Conservation (phyloP, 148 eudicot genomes). For the Nyssa sinensis region DNA sequence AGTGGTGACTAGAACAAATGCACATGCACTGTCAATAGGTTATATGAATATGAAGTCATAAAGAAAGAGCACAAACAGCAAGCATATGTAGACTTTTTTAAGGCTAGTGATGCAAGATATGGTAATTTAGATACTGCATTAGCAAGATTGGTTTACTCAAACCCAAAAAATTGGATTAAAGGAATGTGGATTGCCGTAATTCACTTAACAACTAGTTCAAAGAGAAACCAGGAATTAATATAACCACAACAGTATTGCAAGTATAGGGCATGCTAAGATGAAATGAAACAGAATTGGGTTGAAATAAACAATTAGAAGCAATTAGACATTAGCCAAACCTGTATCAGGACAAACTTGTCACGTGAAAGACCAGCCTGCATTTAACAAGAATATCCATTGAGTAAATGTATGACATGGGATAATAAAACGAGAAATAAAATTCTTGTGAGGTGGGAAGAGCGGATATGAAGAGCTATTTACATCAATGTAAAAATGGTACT, state of each 20-base stretch:
- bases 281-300: neutral
- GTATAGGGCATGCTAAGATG: neutral
- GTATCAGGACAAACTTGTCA: slow-evolving; percentile 75
- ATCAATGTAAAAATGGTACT: neutral
- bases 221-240: neutral
- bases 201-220: slow-evolving; percentile 3
- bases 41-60: slow-evolving; percentile 7
- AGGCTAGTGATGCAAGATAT: slow-evolving; percentile 1
- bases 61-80: neutral
- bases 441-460: neutral
- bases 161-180: too few relatives aligned
- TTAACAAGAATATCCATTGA: slow-evolving; percentile 5
- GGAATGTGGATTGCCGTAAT: too few relatives aligned
- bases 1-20: slow-evolving; percentile 1
- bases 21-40: neutral
- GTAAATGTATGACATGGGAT: neutral
- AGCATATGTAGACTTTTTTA: neutral
- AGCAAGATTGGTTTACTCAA: slow-evolving; percentile 1
- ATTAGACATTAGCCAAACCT: slow-evolving; percentile 49
- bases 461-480: neutral
- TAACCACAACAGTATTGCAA: neutral
- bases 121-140: neutral
- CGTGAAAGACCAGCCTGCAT: slow-evolving; percentile 92
- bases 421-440: neutral
- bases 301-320: slow-evolving; percentile 9